Base-by-base conservation (phyloP, 345 rosid species). In the Laguncularia racemosa region DNA sequence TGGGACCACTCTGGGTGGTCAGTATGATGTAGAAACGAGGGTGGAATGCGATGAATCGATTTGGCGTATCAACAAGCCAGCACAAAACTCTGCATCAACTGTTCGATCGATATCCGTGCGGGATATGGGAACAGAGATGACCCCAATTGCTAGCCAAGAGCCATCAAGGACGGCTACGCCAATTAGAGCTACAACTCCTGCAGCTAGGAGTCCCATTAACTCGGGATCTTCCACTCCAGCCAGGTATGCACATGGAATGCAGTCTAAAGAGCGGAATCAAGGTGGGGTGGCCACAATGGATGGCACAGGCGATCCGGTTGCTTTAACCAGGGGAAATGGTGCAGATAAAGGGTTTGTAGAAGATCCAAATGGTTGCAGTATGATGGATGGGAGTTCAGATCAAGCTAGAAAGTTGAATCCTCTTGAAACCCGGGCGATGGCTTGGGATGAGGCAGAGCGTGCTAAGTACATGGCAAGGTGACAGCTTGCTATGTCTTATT, bases 71-170 rank as follows among this genome's bases (percentile, higher is more conserved):
- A 71, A 70, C 56, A 86, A 77, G 59, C 63, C 82, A 17, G 70
- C 46, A 23, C 71, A 71, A 69, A 71, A 71, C 63, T 69, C 84
- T 14, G 55, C 75, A 28, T 60, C 81, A n/a, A 71, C 58, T 52
- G 67, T 81, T 64, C 65, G 91, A 73, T 86, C 96, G 12, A 74
- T 92, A 0, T 81, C 91, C 63, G 89, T 92, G 58, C 81, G 95
- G 59, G 96, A 92, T 52, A 92, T 86, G 93, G 96, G 98, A 58
- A 92, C 98, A 21, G 98, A 92, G 77, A 92, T 92, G 98, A 89
- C 96, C 60, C 96, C 93, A 0, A 79, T 81, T 8, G 89, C 86
- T 1, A 92, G 98, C 67, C 91, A 83, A 70, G 91, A 92, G 76
- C 98, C 98, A 28, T 92, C 96, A 4, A 81, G 96, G 76, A 78